A percentile compares a stretch with the other conserved stretches of the same genome.
phyloP scores from a whole-genome alignment of 2,329 filamentous ascomycete species.

The Colletotrichum sp. region DNA sequence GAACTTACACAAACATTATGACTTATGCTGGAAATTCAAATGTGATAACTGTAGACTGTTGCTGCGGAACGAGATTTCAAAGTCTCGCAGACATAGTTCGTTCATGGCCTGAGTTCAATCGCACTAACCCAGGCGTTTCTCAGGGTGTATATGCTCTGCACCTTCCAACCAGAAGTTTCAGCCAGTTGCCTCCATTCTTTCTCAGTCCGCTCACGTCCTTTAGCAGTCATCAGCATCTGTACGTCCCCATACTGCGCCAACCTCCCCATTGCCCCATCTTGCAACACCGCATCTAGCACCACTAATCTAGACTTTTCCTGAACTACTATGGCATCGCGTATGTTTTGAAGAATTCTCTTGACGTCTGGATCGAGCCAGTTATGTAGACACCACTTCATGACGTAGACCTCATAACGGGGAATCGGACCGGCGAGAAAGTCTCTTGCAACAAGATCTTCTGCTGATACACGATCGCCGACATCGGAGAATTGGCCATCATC shows the following conservation, averaged over 20 bases:
- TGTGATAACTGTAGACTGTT: neutral
- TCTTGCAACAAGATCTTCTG: conserved; percentile 34
- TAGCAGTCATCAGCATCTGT: conserved; percentile 42
- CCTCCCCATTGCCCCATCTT: conserved; percentile 30
- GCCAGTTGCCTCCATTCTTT: conserved; percentile 34
- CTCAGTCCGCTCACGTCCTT: conserved; percentile 36
- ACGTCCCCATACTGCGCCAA: conserved; percentile 44
- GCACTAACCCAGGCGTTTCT: conserved; percentile 27
- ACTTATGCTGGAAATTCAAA: neutral
- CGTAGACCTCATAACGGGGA: conserved; percentile 33
- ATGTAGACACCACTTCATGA: conserved; percentile 47
- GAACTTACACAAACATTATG: neutral
- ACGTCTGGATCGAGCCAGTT: conserved; percentile 42
- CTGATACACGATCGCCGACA: conserved; percentile 31
- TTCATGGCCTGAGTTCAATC: conserved; percentile 20
- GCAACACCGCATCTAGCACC: conserved; percentile 41
- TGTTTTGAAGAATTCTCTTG: conserved; percentile 29
- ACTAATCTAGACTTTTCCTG: conserved; percentile 33
- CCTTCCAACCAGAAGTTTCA: conserved; percentile 31
- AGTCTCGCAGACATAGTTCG: neutral
- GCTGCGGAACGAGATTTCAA: neutral
- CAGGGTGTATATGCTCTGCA: conserved; percentile 23
- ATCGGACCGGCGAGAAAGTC: conserved; percentile 40
- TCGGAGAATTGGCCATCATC: conserved; percentile 31
- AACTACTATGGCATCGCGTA: conserved; percentile 33